Evolutionary conservation across 2,329 filamentous ascomycete genomes (phyloP), one percentile per base, ranked within the genome.

Genomic region (Tolypocladium endophyticum): DNA sequence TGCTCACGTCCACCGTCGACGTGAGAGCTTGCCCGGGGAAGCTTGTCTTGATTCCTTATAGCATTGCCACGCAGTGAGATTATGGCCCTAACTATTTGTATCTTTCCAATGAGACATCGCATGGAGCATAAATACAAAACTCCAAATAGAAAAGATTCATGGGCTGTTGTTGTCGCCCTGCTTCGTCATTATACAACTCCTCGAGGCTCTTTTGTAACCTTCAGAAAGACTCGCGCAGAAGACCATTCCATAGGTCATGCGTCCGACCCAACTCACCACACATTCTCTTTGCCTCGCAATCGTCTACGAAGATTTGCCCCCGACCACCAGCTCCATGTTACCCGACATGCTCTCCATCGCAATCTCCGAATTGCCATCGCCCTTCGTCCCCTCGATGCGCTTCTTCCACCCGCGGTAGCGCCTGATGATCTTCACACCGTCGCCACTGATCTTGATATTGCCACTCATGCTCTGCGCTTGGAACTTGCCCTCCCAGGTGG

Each of bases 401-500:
- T 69, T 70, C 45, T 69, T 68, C 23, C 72, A 63, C 1, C 72
- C 70, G 4, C 70, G 70, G 67, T 71, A 72, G 2, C 70, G 68
- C 1, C 65, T 62, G 3, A 67, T 68, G 3, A 80, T 64, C 57
- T 70, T 62, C 16, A 84, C 72, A 20, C 72, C 79, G 47, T 76
- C 71, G 18, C 81, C 81, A 25, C 57, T 61, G 9, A 77, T 69
- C 2, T 61, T 58, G 36, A 82, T 68, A 12, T 59, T 63, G 2
- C 80, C 80, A 30, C 74, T 74, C 20, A 77, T 68, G 23, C 74
- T 73, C 60, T 72, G 59, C 16, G 77, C 73, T 12, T 62, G 62
- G 39, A 83, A 68, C 25, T 64, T 63, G 18, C 82, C 82, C 62
- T 78, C 76, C 82, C 81, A 84, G 2, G 74, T 70, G 28, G 65